Conservation (phyloP, 257 asterid genomes). For the Verbena officinalis region DNA sequence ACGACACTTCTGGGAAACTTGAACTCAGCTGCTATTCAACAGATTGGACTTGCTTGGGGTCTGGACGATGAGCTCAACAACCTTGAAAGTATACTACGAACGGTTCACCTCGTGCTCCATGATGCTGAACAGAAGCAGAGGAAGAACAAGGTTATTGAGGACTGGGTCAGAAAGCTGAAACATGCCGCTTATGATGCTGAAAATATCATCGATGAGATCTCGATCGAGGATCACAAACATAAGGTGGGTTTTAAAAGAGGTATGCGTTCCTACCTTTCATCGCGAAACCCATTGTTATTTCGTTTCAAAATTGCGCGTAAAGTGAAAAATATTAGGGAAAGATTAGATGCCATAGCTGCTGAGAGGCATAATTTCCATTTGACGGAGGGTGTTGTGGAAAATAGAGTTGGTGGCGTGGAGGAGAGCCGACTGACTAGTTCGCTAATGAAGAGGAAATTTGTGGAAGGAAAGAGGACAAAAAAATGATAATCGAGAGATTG, state of each 20-base stretch:
- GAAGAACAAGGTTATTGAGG: conserved; percentile 16
- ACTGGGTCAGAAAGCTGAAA: conserved; percentile 42
- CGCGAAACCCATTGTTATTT: conserved; percentile 7
- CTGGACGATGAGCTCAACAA: conserved; percentile 22
- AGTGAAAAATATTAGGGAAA: conserved; percentile 20
- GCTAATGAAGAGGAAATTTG: conserved; percentile 21
- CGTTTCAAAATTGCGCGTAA: conserved; percentile 13
- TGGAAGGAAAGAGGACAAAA: conserved; percentile 39
- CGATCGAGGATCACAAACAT: conserved; percentile 28
- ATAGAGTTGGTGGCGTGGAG: not conserved
- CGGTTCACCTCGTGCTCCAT: conserved; percentile 25
- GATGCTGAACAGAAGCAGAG: conserved; percentile 32
- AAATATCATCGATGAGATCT: conserved; percentile 32
- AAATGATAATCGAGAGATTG: conserved; percentile 26
- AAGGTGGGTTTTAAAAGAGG: conserved; percentile 10
- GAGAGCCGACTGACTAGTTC: conserved; percentile 35
- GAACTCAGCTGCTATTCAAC: conserved; percentile 2
- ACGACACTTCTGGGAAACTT: conserved; percentile 7
- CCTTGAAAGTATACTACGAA: conserved; percentile 3
- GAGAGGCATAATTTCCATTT: conserved; percentile 28
- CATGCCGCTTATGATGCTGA: conserved; percentile 44
- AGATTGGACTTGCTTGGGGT: conserved; percentile 20
- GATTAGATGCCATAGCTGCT: conserved; percentile 28
- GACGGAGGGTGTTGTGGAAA: conserved; percentile 28
- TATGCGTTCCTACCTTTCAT: not conserved